phyloP scores from a whole-genome alignment of 176 grass and related monocot genomes.

The Aegilops bicornis region DNA sequence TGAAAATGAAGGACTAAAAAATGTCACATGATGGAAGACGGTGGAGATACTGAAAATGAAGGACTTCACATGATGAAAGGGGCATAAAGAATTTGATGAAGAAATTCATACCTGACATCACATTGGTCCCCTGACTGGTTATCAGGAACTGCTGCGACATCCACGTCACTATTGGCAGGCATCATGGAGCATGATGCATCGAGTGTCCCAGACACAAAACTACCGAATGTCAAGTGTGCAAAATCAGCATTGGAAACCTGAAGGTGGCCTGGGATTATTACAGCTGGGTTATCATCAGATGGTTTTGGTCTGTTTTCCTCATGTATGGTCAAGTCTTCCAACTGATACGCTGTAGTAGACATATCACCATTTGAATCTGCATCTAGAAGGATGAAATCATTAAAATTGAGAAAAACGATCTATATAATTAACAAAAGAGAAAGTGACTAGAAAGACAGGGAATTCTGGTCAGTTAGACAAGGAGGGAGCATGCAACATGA shows the following conservation, averaged over 20 bases:
- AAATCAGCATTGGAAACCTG: slow-evolving; percentile 69
- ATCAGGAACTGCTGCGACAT: slow-evolving; percentile 37
- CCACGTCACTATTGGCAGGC: slow-evolving; percentile 37
- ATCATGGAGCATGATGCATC: slow-evolving; percentile 49
- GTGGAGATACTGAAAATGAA: slow-evolving; percentile 40
- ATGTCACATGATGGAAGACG: not conserved
- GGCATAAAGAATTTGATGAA: not conserved
- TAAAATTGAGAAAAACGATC: not conserved
- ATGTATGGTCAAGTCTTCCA: slow-evolving; percentile 47
- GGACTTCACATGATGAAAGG: not conserved
- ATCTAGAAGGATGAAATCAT: slow-evolving; percentile 4
- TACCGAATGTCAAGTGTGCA: slow-evolving; percentile 73
- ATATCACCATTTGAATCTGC: slow-evolving; percentile 45
- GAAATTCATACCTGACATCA: slow-evolving; percentile 42
- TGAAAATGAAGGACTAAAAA: slow-evolving; percentile 26
- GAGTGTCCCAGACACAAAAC: slow-evolving; percentile 75
- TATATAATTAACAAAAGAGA: not conserved
- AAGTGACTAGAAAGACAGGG: slow-evolving; percentile 1
- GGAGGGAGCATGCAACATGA: not conserved
- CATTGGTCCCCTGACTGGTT: slow-evolving; percentile 36
- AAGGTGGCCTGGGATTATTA: slow-evolving; percentile 78
- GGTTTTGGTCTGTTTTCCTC: slow-evolving; percentile 43
- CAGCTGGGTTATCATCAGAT: slow-evolving; percentile 59
- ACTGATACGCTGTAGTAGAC: slow-evolving; percentile 33
- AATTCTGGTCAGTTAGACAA: not conserved